Conservation (phyloP, 257 asterid genomes). For the Verbascum thapsus region DNA sequence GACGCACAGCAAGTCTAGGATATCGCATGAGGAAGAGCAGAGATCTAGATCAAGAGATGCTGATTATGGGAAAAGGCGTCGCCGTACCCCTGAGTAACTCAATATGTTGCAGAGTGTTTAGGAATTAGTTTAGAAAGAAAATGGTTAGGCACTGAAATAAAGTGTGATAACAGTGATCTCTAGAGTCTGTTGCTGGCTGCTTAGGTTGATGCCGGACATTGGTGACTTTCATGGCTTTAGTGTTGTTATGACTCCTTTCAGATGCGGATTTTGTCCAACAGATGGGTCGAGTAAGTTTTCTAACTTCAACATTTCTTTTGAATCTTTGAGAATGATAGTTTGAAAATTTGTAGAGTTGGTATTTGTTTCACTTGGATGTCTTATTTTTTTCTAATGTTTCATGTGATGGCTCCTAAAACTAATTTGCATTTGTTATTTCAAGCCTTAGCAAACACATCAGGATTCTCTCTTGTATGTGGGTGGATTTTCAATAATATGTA, state of each 20-base stretch:
- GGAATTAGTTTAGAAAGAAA: conserved; percentile 28
- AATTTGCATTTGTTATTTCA: no score
- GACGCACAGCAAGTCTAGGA: conserved; percentile 59
- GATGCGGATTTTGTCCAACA: conserved; percentile 37
- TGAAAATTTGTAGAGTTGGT: no score
- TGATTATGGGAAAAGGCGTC: conserved; percentile 74
- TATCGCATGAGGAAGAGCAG: no score
- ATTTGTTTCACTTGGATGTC: no score
- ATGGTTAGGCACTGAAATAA: conserved; percentile 34
- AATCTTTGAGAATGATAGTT: conserved; percentile 3
- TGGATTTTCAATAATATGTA: conserved; percentile 4
- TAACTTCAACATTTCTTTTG: conserved; percentile 10
- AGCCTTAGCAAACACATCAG: not conserved
- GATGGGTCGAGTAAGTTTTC: conserved; percentile 50
- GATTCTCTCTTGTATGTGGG: conserved; percentile 3
- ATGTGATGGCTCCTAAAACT: no score
- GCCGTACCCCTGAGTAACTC: conserved; percentile 60
- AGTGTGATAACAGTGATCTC: conserved; percentile 38
- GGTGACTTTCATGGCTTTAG: conserved; percentile 27
- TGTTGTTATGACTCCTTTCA: conserved; percentile 39
- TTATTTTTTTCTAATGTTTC: no score
- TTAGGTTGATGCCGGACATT: conserved; percentile 32
- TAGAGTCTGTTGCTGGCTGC: conserved; percentile 35
- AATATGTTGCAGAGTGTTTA: conserved; percentile 16
- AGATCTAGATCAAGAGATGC: conserved; percentile 81